These are phyloP conservation scores for Tritrichomonas foetus DNA, from an alignment of 208 protist genomes.

Conservation along the genomic window DNA sequence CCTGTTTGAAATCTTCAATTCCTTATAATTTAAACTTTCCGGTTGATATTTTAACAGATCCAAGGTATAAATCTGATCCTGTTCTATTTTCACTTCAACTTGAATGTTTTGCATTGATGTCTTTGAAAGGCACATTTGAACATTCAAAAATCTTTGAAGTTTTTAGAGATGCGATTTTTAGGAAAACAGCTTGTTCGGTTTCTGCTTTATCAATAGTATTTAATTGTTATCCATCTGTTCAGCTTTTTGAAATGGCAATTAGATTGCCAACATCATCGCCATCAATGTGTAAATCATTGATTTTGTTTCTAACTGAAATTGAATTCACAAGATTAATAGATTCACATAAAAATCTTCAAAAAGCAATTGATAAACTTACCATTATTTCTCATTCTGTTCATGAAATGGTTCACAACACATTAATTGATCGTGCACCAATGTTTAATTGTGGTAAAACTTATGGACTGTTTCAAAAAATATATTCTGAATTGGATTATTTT, in stretches of 20 bases:
- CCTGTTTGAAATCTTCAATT: background rate
- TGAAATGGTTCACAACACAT: background rate
- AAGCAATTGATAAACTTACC: background rate
- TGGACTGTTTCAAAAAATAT: background rate
- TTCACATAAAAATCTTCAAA: background rate
- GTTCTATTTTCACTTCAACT: background rate
- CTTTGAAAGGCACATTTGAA: background rate
- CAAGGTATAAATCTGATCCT: background rate
- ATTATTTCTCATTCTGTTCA: background rate
- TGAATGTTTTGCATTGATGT: background rate
- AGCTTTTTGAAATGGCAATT: background rate
- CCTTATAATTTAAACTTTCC: background rate
- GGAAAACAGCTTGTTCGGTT: background rate
- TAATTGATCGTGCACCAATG: background rate
- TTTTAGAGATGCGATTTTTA: background rate
- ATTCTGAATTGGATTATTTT: background rate
- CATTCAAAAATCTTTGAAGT: background rate
- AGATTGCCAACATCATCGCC: background rate
- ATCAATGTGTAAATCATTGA: background rate
- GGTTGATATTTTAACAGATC: background rate
- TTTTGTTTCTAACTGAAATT: background rate
- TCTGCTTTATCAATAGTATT: background rate
- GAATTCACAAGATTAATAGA: background rate
- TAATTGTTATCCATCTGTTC: background rate
- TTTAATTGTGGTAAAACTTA: background rate